These are phyloP conservation scores for Acer campestre DNA, from an alignment of 345 rosid genomes.

Conservation along the genomic window DNA sequence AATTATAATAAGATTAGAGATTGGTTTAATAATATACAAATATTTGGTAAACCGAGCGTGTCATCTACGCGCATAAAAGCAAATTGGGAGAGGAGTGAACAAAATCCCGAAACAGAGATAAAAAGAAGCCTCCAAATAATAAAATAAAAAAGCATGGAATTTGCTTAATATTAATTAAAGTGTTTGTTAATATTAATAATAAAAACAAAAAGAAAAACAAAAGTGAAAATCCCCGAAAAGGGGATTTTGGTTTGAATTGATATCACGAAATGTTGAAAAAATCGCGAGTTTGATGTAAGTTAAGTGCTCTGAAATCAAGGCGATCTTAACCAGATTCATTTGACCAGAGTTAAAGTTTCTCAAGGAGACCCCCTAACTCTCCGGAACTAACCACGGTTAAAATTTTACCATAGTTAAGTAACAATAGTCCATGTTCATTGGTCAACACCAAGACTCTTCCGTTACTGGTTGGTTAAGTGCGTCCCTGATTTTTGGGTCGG, in stretches of 20 bases:
- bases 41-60: not conserved
- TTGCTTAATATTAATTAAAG: slow-evolving; percentile 4
- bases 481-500: slow-evolving; percentile 37
- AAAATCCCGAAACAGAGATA: slow-evolving; percentile 35
- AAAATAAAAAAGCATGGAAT: slow-evolving; percentile 29
- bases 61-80: slow-evolving; percentile 14
- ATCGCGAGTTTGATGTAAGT: slow-evolving; percentile 18
- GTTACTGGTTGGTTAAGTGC: slow-evolving; percentile 38
- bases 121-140: slow-evolving; percentile 54
- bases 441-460: slow-evolving; percentile 49
- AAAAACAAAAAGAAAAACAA: not conserved
- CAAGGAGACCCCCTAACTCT: slow-evolving; percentile 42
- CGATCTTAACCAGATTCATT: slow-evolving; percentile 21
- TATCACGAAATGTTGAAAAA: slow-evolving; percentile 28
- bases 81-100: not conserved
- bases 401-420: slow-evolving; percentile 22
- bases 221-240: slow-evolving; percentile 16
- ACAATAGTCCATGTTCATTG: slow-evolving; percentile 22
- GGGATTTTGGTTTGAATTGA: slow-evolving; percentile 18
- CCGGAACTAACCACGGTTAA: slow-evolving; percentile 38
- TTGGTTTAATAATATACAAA: no score
- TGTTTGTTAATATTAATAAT: not conserved
- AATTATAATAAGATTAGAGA: no score
- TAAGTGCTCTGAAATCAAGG: slow-evolving; percentile 59
- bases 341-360: slow-evolving; percentile 42